Percentiles rank a stretch among this genome's conserved stretches.
Conservation (phyloP, 1,284 basidiomycete genomes). For the Coniophora puteana region DNA sequence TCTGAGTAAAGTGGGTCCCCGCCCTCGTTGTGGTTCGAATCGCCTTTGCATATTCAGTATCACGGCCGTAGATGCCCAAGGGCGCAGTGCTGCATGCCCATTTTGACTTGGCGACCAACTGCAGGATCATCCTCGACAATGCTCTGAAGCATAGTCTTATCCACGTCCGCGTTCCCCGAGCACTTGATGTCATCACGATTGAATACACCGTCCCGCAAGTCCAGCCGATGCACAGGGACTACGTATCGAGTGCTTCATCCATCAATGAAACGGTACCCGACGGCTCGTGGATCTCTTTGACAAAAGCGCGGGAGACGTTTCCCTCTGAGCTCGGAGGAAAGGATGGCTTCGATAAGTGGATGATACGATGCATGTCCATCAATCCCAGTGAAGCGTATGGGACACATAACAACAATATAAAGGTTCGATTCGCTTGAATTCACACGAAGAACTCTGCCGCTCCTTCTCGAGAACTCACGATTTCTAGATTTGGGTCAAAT, state of each 20-base stretch:
- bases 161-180: slow-evolving; percentile 45
- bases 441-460: background rate
- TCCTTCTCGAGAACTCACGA: background rate
- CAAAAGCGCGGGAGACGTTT: slow-evolving; percentile 51
- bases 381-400: slow-evolving; percentile 66
- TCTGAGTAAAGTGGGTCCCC: slow-evolving; percentile 49
- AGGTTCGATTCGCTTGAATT: slow-evolving; percentile 34
- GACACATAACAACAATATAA: slow-evolving; percentile 63
- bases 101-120: slow-evolving; percentile 65
- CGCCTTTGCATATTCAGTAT: background rate
- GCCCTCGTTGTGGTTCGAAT: background rate
- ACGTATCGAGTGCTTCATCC: slow-evolving; percentile 30
- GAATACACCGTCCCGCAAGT: slow-evolving; percentile 47
- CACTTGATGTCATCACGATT: slow-evolving; percentile 23
- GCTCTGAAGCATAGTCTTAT: slow-evolving; percentile 55
- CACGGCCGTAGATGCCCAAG: slow-evolving; percentile 61
- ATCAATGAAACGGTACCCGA: slow-evolving; percentile 46
- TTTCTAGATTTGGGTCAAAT: slow-evolving; percentile 69
- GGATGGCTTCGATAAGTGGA: slow-evolving; percentile 66
- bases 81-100: slow-evolving; percentile 70
- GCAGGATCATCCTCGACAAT: slow-evolving; percentile 42
- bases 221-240: slow-evolving; percentile 34
- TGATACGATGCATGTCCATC: slow-evolving; percentile 54
- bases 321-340: slow-evolving; percentile 48
- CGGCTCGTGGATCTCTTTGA: slow-evolving; percentile 50